These are phyloP conservation scores for Tetraselmis striata DNA, from an alignment of 139 green algal species.

Conservation along the genomic window DNA sequence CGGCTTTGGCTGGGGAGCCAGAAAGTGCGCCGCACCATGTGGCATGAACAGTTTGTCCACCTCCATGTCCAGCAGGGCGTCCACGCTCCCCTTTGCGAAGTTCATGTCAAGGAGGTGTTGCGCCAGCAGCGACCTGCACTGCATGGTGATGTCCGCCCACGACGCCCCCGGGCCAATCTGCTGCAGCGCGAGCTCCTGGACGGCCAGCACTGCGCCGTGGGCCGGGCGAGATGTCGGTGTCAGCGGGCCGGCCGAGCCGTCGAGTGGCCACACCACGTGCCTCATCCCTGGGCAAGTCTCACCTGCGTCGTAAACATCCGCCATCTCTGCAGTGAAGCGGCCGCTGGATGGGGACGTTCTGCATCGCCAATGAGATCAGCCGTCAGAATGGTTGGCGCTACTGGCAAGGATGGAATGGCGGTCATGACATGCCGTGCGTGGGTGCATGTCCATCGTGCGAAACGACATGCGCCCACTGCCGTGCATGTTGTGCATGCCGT, in stretches of 20 bases:
- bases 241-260: no score
- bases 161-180: constrained; percentile 1
- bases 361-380: not conserved
- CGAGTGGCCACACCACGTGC: no score
- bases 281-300: no score
- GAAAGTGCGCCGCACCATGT: constrained; percentile 25
- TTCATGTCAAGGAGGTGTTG: not conserved
- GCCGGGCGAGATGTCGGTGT: no score
- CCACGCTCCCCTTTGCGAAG: not conserved
- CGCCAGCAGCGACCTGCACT: not conserved
- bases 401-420: no score
- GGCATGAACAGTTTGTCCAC: constrained; percentile 39
- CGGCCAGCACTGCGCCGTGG: constrained; percentile 25
- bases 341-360: constrained; percentile 31
- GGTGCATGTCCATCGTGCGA: not conserved
- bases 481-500: no score
- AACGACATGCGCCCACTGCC: no score
- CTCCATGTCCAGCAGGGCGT: constrained; percentile 18
- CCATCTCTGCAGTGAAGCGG: constrained; percentile 19
- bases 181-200: constrained; percentile 18
- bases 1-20: not conserved
- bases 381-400: no score
- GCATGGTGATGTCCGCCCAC: constrained; percentile 10
- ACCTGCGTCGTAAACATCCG: constrained; percentile 30
- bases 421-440: no score